phyloP scores from a whole-genome alignment of 2,329 filamentous ascomycete genomes.

The Nigrospora sphaerica region DNA sequence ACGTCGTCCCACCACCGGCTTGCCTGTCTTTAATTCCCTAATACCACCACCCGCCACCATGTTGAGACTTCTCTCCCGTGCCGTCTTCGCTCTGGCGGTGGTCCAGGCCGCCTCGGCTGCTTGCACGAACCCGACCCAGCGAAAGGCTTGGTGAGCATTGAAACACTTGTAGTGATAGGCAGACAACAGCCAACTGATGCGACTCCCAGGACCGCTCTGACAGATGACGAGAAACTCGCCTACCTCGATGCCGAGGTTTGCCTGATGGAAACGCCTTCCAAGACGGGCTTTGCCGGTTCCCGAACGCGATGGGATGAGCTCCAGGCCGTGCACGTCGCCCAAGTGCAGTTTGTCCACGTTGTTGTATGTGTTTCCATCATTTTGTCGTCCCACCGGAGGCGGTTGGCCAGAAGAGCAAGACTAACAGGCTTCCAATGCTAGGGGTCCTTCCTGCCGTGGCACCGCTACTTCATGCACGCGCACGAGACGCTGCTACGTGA shows the following conservation, averaged over 20 bases:
- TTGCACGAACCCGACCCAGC: too few relatives aligned
- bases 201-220: neutral
- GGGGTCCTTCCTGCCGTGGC: neutral
- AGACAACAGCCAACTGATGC: too few relatives aligned
- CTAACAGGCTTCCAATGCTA: neutral
- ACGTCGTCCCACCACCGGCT: too few relatives aligned
- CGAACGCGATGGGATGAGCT: conserved; percentile 1
- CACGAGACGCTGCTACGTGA: neutral
- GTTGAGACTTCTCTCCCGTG: too few relatives aligned
- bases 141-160: too few relatives aligned
- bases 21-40: too few relatives aligned
- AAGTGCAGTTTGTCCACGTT: neutral
- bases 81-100: too few relatives aligned
- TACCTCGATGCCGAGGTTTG: conserved; percentile 1
- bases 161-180: too few relatives aligned
- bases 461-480: neutral
- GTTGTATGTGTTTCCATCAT: neutral
- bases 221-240: neutral
- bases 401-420: too few relatives aligned
- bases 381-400: too few relatives aligned
- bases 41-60: too few relatives aligned
- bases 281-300: neutral
- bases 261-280: conserved; percentile 1
- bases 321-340: neutral
- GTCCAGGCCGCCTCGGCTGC: too few relatives aligned